Percentiles rank a stretch among this genome's conserved stretches.
phyloP scores from a whole-genome alignment of 2,329 filamentous ascomycete genomes.

The Sclerotinia nivalis region DNA sequence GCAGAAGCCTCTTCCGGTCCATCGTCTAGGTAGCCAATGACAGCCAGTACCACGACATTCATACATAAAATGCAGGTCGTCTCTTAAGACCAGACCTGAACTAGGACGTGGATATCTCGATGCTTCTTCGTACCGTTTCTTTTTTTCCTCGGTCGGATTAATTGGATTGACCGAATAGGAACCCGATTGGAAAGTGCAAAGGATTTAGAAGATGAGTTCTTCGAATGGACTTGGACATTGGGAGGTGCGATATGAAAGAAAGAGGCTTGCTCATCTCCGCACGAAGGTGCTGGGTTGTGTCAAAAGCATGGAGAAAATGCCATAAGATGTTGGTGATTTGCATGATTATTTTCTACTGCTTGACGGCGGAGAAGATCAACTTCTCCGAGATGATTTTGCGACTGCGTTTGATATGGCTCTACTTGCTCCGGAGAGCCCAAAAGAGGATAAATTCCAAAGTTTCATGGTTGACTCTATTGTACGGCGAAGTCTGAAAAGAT shows the following conservation, averaged over 20 bases:
- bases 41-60: neutral
- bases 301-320: neutral
- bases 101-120: neutral
- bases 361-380: neutral
- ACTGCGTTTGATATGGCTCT: neutral
- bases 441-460: neutral
- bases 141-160: neutral
- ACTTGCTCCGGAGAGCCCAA: neutral
- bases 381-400: neutral
- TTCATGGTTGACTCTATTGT: neutral
- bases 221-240: neutral
- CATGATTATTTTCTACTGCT: neutral
- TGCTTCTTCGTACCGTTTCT: neutral
- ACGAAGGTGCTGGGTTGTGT: too few relatives aligned
- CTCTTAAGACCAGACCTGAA: neutral
- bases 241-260: neutral
- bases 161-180: neutral
- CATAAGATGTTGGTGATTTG: neutral
- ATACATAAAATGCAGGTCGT: neutral
- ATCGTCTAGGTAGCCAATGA: constrained; percentile 11
- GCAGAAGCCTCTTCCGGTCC: neutral
- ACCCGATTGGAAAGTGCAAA: neutral
- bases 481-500: neutral
- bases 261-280: too few relatives aligned
- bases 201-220: neutral